phyloP scores from a whole-genome alignment of 2,329 filamentous ascomycete species.

The Cryphonectria radicalis region DNA sequence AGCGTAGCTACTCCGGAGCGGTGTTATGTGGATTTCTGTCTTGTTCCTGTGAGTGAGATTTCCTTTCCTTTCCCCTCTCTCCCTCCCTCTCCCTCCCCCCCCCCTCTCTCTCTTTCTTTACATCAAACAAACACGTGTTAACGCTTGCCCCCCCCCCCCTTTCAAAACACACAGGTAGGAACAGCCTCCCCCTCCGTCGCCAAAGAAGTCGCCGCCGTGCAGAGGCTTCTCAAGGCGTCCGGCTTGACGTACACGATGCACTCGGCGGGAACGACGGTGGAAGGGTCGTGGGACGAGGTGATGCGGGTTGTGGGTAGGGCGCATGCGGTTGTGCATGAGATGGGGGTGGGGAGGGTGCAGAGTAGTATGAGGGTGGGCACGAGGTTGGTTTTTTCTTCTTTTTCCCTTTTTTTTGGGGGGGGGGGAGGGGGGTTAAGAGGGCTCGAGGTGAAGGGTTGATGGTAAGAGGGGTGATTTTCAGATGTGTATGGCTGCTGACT shows the following conservation, averaged over 20 bases:
- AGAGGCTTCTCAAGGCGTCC: slow-evolving; percentile 79
- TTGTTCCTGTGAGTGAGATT: slow-evolving; percentile 69
- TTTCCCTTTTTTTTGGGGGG: slow-evolving; percentile 1
- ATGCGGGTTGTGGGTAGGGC: slow-evolving; percentile 86
- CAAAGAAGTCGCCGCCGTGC: slow-evolving; percentile 85
- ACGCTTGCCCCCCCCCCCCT: background rate
- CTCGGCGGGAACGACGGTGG: slow-evolving; percentile 89
- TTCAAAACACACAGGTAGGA: slow-evolving; percentile 63
- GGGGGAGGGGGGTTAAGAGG: background rate
- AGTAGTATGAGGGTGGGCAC: slow-evolving; percentile 86
- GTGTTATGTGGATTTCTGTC: slow-evolving; percentile 89
- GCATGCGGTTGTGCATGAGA: slow-evolving; percentile 75
- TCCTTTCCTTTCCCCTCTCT: too few relatives aligned
- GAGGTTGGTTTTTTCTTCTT: slow-evolving; percentile 54
- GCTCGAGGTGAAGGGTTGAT: too few relatives aligned
- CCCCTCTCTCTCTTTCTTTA: slow-evolving; percentile 24
- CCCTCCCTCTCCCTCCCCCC: too few relatives aligned
- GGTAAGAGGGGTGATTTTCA: background rate
- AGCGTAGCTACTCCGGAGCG: slow-evolving; percentile 67
- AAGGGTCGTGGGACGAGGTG: slow-evolving; percentile 89
- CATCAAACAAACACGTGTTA: background rate
- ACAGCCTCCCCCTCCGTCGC: slow-evolving; percentile 77
- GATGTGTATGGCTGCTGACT: background rate
- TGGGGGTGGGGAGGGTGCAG: slow-evolving; percentile 82
- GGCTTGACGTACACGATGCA: slow-evolving; percentile 88